Conservation (phyloP, 768 basidiomycete species). For the Rhodotorula toruloides region DNA sequence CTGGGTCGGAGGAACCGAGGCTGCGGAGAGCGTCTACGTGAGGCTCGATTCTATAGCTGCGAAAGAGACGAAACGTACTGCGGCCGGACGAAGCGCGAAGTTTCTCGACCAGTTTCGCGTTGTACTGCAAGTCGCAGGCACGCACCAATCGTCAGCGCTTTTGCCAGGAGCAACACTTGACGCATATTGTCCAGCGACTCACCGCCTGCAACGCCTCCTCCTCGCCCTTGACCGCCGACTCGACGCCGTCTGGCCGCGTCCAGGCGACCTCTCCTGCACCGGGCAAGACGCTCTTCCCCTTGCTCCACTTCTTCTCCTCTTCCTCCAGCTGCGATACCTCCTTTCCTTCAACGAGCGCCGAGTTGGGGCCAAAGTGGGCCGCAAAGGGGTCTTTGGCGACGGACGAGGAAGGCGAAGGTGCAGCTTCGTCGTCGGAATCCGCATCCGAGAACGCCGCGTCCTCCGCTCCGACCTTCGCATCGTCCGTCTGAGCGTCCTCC, state of each 20-base stretch:
- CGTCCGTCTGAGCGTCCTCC: background rate
- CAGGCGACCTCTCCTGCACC: background rate
- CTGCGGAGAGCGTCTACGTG: background rate
- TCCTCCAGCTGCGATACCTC: conserved; percentile 1
- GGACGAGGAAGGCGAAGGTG: background rate
- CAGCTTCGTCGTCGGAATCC: conserved; percentile 1
- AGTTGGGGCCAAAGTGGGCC: conserved; percentile 13
- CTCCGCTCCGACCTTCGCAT: background rate
- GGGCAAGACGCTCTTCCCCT: conserved; percentile 1
- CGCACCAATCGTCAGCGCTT: background rate
- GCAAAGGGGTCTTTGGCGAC: conserved; percentile 7
- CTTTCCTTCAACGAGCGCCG: background rate
- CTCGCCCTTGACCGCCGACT: background rate
- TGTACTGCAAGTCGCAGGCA: conserved; percentile 19
- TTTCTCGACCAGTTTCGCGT: conserved; percentile 35
- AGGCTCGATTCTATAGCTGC: background rate
- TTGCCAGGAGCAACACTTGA: background rate
- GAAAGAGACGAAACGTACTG: background rate
- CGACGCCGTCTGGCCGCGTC: background rate
- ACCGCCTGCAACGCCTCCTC: conserved; percentile 8
- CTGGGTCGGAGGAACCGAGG: background rate
- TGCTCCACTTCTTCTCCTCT: background rate
- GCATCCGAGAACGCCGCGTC: background rate
- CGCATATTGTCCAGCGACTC: no score
- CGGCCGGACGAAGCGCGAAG: conserved; percentile 8